Evolutionary conservation across 768 basidiomycete species (phyloP), one percentile per base, ranked within the genome.

Genomic region (Mycena latifolia): DNA sequence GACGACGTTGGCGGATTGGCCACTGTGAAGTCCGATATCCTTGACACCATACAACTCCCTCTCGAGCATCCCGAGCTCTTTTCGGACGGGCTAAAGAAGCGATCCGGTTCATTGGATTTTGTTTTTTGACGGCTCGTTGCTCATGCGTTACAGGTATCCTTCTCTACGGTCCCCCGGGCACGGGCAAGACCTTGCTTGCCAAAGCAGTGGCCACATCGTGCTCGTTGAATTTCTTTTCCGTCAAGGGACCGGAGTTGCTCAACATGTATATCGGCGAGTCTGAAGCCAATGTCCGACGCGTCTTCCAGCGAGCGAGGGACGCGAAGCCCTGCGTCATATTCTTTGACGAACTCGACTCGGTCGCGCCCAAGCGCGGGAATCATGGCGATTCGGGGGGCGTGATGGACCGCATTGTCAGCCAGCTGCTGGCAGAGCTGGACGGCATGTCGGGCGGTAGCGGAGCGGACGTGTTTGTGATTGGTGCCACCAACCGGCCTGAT

Each of bases 231-330:
- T 98, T 98, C 78, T 92, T 98, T 80, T 96, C 95, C n/a, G 89
- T 98, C 72, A 98, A 98, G 76, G 96, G 96, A 0, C 96, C 96
- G 4, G 96, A 98, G 73, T 80, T 98, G 39, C 86, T 98, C 55
- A 97, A 97, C 79, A 98, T 98, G 96, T 98, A 97, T 78, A 97
- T 98, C 72, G 96, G 96, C 63, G 96, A 98, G 78, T 96, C 95
- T 14, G 96, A 98, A 77, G 98, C 98, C 66, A 99, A 99, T 77
- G 96, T 99, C 43, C 88, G 98, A 17, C 84, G 91, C 18, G 89
- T 98, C 1, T 98, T 98, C 77, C 94, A 96, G 75, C 88, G 89
- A 15, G 96, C 96, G 28, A 81, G 94, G 56, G 95, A 96, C 79
- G 96, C 96, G 2, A 89, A 89, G 57, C 96, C 96, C 10, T 98